Percentiles rank a stretch among this genome's conserved stretches.
These are phyloP conservation scores for Mortierella sp. DNA, from an alignment of 371 early-diverging fungal species.

Conservation along the genomic window DNA sequence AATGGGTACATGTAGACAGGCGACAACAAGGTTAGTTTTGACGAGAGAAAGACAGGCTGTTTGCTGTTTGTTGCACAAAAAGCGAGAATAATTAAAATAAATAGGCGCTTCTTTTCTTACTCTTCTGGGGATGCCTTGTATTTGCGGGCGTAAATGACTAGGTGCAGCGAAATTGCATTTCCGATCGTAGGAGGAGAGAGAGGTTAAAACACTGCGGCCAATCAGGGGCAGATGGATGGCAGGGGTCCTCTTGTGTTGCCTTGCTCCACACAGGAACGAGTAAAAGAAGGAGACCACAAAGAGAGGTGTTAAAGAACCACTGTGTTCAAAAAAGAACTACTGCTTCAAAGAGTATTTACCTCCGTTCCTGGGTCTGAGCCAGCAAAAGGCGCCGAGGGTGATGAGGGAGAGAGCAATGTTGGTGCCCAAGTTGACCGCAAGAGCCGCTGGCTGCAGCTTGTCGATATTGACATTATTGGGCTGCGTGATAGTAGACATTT, in stretches of 20 bases:
- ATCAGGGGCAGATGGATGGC: not conserved
- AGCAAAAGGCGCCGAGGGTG: conserved; percentile 61
- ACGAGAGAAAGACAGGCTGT: not conserved
- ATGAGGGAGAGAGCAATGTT: conserved; percentile 60
- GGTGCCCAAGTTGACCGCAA: conserved; percentile 64
- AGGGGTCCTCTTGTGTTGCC: not conserved
- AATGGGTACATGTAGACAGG: not conserved
- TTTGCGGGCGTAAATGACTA: conserved; percentile 67
- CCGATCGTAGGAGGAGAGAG: not conserved
- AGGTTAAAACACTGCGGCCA: not conserved
- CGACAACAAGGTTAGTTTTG: not conserved
- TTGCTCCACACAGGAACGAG: not conserved
- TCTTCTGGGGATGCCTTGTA: conserved; percentile 62
- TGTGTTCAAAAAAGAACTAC: not conserved
- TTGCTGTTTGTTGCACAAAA: not conserved
- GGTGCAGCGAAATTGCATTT: not conserved
- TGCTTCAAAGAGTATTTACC: conserved; percentile 47
- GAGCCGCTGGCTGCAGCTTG: conserved; percentile 48
- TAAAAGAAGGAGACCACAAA: not conserved
- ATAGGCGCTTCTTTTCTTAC: conserved; percentile 47
- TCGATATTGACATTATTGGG: conserved; percentile 1
- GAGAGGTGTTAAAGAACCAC: not conserved
- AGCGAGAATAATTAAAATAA: too few relatives aligned
- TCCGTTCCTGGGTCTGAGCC: conserved; percentile 66
- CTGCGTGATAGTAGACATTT: conserved; percentile 31